Conservation (phyloP, 805 yeast genomes). For the Vanderwaltozyma verrucispora region DNA sequence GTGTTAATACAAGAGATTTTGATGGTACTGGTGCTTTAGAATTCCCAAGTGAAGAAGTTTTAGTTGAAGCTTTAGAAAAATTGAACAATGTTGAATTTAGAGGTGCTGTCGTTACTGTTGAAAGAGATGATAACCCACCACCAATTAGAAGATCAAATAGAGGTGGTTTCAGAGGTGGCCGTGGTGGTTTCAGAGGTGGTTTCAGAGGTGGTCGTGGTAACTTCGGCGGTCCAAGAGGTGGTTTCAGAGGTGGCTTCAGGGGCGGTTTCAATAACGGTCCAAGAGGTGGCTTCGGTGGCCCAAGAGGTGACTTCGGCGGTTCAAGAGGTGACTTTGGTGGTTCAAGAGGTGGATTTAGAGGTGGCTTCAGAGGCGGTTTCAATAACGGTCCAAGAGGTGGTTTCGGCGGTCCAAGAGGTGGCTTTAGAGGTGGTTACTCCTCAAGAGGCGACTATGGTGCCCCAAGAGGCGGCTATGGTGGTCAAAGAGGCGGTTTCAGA, state of each 20-base stretch:
- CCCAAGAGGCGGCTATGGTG: conserved; percentile 32
- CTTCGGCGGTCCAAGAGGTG: conserved; percentile 32
- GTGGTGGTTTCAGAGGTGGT: conserved; percentile 39
- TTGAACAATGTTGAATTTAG: conserved; percentile 63
- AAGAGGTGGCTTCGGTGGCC: conserved; percentile 30
- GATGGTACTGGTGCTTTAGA: conserved; percentile 39
- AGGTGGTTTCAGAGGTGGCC: conserved; percentile 39
- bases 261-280: conserved; percentile 9
- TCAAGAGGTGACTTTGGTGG: conserved; percentile 34
- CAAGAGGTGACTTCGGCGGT: conserved; percentile 36
- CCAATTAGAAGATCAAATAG: conserved; percentile 38
- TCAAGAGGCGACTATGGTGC: conserved; percentile 32
- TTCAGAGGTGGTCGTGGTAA: conserved; percentile 36
- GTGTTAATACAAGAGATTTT: conserved; percentile 36
- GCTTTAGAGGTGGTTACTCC: conserved; percentile 33
- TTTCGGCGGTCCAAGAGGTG: conserved; percentile 36
- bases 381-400: conserved; percentile 37
- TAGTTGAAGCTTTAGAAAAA: conserved; percentile 62
- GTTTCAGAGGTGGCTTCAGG: conserved; percentile 30
- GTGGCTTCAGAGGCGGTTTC: conserved; percentile 31
- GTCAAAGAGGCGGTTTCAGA: conserved; percentile 29
- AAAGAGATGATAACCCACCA: conserved; percentile 58
- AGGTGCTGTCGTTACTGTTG: conserved; percentile 61
- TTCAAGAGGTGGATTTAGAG: conserved; percentile 34
- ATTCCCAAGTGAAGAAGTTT: conserved; percentile 55